Base-by-base conservation (phyloP, 805 yeast genomes). In the Saccharomycopsis sp. region DNA sequence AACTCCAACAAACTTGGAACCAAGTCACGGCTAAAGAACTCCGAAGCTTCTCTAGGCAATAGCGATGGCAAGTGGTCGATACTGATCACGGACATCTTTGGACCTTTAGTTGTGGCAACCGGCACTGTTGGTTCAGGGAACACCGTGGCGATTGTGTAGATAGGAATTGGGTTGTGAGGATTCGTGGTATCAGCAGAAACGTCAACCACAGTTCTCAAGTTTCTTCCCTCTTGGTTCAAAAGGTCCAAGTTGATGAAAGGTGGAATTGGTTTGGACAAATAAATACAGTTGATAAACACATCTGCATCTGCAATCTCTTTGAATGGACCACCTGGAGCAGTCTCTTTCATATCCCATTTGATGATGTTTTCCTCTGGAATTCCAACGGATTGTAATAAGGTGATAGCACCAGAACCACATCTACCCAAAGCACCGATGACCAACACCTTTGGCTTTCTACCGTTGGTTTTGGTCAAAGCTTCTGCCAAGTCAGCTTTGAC, bases 171-270 rank as follows among this genome's bases (percentile, higher is more conserved):
- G 77, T 94, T 94, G 78, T 91, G 93, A 62, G 97, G 97, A 74
- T 94, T 94, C 57, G 99, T 94, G 53, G 98, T 94, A 75, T 94
- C 99, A 58, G 99, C 99, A 56, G 97, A 89, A 59, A 94, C 99
- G 73, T 94, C 99, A 56, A 94, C 97, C 62, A 94, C 90, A 17
- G 96, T 89, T 73, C 93, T 83, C 70, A 94, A 81, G 64, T 80
- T 86, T 83, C 99, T 89, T 64, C 77, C 73, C 51, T 77, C 74
- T 59, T 70, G 72, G 74, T 88, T 87, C 71, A 94, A 80, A 60
- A 81, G 72, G 35, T 87, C 87, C 66, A 70, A 73, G 74, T 86
- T 83, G 69, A 90, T 79, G 71, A 94, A 94, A 56, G 98, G 97
- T 38, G 98, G 86, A 69, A 94, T 94, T 70, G 97, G 96, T 74